Evolutionary conservation across 139 green algal species (phyloP).

Genomic region (Volvox africanus): DNA sequence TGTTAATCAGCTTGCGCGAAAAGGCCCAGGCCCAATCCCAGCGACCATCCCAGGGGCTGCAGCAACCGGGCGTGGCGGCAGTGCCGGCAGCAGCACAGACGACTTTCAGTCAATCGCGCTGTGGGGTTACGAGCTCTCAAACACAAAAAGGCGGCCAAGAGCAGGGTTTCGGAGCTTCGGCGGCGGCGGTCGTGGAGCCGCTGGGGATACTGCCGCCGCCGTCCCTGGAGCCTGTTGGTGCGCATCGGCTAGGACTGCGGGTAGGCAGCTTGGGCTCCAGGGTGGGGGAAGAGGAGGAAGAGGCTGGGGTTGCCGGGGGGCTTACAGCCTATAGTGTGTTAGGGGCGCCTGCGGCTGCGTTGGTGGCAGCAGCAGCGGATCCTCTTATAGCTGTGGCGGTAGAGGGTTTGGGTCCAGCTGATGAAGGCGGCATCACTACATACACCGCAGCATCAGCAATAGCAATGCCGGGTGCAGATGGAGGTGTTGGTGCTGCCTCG

Average conservation of each 20-base stretch:
- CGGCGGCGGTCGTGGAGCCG: not conserved
- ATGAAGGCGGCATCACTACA: too few relatives aligned
- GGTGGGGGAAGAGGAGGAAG: not conserved
- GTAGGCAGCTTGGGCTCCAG: too few relatives aligned
- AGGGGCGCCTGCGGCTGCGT: not conserved
- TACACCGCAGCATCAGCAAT: too few relatives aligned
- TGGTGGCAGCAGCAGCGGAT: not conserved
- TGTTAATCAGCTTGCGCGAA: not conserved
- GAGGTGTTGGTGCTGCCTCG: too few relatives aligned
- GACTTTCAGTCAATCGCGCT: not conserved
- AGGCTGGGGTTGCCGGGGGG: not conserved
- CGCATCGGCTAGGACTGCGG: too few relatives aligned
- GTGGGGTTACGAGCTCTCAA: too few relatives aligned
- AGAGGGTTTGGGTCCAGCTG: too few relatives aligned
- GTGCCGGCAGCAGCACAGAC: not conserved
- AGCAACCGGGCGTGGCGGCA: not conserved
- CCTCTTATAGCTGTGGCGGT: too few relatives aligned
- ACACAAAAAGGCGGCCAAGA: too few relatives aligned
- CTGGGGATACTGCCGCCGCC: not conserved
- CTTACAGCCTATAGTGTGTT: not conserved
- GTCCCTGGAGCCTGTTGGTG: not conserved
- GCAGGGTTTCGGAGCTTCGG: too few relatives aligned
- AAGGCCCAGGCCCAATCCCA: not conserved
- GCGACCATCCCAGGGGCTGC: too few relatives aligned
- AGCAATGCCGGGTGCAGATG: too few relatives aligned